Percentiles rank a stretch among this genome's conserved stretches.
These are phyloP conservation scores for Populus simonii DNA, from an alignment of 345 rosid genomes.

Conservation along the genomic window DNA sequence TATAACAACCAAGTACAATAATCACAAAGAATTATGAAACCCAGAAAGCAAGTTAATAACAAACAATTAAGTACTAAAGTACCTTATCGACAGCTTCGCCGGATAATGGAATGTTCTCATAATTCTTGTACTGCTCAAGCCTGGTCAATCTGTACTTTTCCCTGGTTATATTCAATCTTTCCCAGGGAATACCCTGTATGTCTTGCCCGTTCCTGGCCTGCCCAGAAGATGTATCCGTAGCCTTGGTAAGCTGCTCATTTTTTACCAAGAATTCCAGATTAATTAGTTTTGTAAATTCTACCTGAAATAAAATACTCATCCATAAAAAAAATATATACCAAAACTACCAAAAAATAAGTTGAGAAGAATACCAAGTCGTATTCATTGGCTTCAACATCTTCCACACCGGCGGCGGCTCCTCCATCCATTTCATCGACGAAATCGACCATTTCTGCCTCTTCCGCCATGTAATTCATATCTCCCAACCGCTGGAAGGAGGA, in stretches of 20 bases:
- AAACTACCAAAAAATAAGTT: not conserved
- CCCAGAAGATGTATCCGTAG: constrained; percentile 72
- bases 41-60: not conserved
- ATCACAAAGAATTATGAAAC: not conserved
- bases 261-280: not conserved
- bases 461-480: constrained; percentile 9
- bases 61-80: not conserved
- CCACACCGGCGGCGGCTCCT: not conserved
- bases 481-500: constrained; percentile 4
- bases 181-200: constrained; percentile 99
- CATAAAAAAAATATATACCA: not conserved
- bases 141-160: constrained; percentile 82
- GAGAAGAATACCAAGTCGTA: constrained; percentile 10
- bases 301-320: not conserved
- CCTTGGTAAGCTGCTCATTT: constrained; percentile 24
- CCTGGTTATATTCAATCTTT: constrained; percentile 75
- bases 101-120: constrained; percentile 73
- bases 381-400: constrained; percentile 13
- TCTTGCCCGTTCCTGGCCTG: constrained; percentile 83
- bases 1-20: constrained; percentile 6
- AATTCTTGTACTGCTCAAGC: constrained; percentile 91
- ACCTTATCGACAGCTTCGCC: constrained; percentile 73
- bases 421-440: constrained; percentile 2
- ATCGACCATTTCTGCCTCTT: constrained; percentile 14
- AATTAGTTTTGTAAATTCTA: no score